Percentiles rank a stretch among this genome's conserved stretches.
Evolutionary conservation across 2,329 filamentous ascomycete genomes (phyloP).

Genomic region (Colletotrichum spinosum): DNA sequence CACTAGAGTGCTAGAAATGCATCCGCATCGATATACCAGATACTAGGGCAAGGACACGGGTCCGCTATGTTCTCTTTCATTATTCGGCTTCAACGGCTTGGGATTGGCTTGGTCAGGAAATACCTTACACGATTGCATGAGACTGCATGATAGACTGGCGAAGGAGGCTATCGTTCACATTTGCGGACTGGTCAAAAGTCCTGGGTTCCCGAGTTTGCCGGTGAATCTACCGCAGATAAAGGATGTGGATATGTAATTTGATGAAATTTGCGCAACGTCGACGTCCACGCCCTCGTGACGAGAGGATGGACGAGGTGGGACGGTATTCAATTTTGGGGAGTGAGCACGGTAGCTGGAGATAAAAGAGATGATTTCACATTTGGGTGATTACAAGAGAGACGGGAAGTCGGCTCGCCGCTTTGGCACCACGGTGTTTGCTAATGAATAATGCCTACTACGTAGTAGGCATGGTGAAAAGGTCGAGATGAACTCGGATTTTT

Average conservation of each 20-base stretch:
- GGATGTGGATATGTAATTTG: not conserved
- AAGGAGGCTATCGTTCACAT: constrained; percentile 28
- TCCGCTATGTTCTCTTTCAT: not conserved
- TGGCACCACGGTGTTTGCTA: too few species aligned
- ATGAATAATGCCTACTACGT: too few species aligned
- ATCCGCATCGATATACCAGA: constrained; percentile 18
- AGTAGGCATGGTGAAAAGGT: too few species aligned
- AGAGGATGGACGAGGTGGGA: too few species aligned
- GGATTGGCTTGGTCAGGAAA: not conserved
- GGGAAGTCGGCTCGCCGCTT: too few species aligned
- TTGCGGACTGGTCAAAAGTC: not conserved
- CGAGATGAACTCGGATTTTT: constrained; percentile 13
- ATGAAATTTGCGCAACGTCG: not conserved
- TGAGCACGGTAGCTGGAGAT: too few species aligned
- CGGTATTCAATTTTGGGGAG: too few species aligned
- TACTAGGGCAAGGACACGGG: constrained; percentile 8
- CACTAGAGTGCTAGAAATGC: constrained; percentile 43
- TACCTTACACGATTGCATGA: constrained; percentile 29
- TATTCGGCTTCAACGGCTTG: not conserved
- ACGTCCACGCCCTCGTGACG: too few species aligned
- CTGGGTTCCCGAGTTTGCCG: too few species aligned
- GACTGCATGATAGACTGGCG: constrained; percentile 40
- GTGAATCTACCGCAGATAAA: not conserved
- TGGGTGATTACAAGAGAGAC: too few species aligned
- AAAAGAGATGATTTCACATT: too few species aligned